phyloP scores from a whole-genome alignment of 2,329 filamentous ascomycete species.

The Alternaria sp. region DNA sequence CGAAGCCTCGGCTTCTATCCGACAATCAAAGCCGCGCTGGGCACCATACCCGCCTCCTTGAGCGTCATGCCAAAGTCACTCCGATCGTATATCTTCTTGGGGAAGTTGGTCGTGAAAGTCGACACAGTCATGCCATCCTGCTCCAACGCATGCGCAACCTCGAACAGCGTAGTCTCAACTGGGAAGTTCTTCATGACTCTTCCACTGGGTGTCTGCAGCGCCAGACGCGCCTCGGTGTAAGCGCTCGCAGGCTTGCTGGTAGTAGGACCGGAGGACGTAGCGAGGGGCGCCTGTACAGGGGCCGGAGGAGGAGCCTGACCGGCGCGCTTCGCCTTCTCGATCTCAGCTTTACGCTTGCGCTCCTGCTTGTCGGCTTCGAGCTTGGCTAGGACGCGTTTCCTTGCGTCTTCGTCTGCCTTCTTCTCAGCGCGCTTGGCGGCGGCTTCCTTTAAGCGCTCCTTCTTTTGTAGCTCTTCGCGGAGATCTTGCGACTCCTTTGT shows the following conservation, averaged over 20 bases:
- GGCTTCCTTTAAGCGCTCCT: slow-evolving; percentile 92
- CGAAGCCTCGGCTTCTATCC: slow-evolving; percentile 30
- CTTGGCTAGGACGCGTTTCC: slow-evolving; percentile 87
- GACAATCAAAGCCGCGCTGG: slow-evolving; percentile 87
- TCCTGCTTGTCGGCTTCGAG: slow-evolving; percentile 95
- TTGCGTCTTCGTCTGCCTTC: slow-evolving; percentile 80
- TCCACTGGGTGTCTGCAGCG: slow-evolving; percentile 77
- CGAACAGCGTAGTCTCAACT: slow-evolving; percentile 89
- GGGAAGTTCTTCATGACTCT: slow-evolving; percentile 87
- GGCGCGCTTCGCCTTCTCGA: slow-evolving; percentile 83
- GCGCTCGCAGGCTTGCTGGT: slow-evolving; percentile 69
- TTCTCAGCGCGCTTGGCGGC: slow-evolving; percentile 88
- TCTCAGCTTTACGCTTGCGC: slow-evolving; percentile 81
- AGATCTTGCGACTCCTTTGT: slow-evolving; percentile 87
- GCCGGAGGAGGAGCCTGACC: slow-evolving; percentile 65
- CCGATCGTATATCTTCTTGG: slow-evolving; percentile 75
- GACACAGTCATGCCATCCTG: slow-evolving; percentile 74
- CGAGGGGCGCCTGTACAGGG: slow-evolving; percentile 54
- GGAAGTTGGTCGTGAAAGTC: slow-evolving; percentile 86
- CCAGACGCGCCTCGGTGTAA: slow-evolving; percentile 80
- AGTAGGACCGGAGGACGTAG: slow-evolving; percentile 56
- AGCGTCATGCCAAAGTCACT: slow-evolving; percentile 86
- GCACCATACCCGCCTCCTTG: slow-evolving; percentile 88
- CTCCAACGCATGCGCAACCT: slow-evolving; percentile 78
- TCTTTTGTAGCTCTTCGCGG: slow-evolving; percentile 86